Base-by-base conservation (phyloP, 441 rosid species). In the Dalechampia spathulata region DNA sequence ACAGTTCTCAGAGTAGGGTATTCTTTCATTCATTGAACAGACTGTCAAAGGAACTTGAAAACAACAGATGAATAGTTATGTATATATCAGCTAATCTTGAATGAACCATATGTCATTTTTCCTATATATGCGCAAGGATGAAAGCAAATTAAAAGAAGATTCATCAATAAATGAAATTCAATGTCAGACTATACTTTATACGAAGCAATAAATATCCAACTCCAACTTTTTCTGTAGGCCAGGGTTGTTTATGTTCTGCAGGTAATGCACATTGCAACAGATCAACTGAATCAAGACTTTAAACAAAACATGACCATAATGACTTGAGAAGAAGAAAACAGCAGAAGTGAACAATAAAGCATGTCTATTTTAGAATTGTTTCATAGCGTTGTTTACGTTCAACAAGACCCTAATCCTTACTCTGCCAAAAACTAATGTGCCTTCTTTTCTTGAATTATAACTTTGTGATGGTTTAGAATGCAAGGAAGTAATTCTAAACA, bases 21-120 rank as follows among this genome's bases (percentile, higher is more conserved):
- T 47, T 34, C 26, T 22, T 21, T 43, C 49, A 65, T 65, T 40
- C 49, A 52, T 14, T 52, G 19, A 53, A 39, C 58, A 65, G 52
- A 39, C 41, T 36, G 48, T 37, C n/a, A 37, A 51, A 52, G 60
- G 13, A 30, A 11, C 37, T 52, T 25, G 14, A 21, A 12, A 55
- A 27, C 21, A 58, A 10, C 47, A 34, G 50, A 25, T 36, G 25
- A 47, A 60, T 49, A 16, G 16, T 32, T 21, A 21, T 22, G 21
- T 16, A 11, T 19, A n/a, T 14, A 42, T 51, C n/a, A 30, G 19
- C 22, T 61, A n/a, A 51, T 32, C 19, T 34, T 16, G 5, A 8
- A 23, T 22, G 15, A 43, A 52, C 23, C 36, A 23, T 16, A 9
- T 16, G 5, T 38, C 17, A 10, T 6, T 19, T 49, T 19, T 26